These are phyloP conservation scores for Ceratocystis alfenasii DNA, from an alignment of 2,329 filamentous ascomycete species.

Conservation along the genomic window DNA sequence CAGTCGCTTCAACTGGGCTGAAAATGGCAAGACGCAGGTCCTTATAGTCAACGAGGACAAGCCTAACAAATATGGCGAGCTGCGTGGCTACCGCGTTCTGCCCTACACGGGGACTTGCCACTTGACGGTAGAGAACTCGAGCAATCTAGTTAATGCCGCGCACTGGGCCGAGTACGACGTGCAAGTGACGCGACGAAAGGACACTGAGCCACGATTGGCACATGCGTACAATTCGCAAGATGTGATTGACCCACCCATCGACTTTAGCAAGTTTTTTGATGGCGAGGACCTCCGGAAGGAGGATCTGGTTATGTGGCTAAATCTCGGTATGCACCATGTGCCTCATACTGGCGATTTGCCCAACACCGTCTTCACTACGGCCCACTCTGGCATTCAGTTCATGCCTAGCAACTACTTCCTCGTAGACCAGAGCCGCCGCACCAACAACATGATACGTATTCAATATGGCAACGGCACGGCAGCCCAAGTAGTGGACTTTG, in stretches of 20 bases:
- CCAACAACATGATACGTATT: conserved; percentile 30
- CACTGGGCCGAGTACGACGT: conserved; percentile 36
- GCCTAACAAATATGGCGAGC: conserved; percentile 38
- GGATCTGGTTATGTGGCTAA: conserved; percentile 42
- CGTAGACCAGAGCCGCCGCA: conserved; percentile 25
- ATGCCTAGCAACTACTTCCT: conserved; percentile 28
- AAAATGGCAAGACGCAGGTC: conserved; percentile 36
- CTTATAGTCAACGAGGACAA: conserved; percentile 36
- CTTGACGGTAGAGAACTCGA: conserved; percentile 35
- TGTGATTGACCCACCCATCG: conserved; percentile 33
- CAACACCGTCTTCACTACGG: conserved; percentile 29
- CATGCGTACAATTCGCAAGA: conserved; percentile 32
- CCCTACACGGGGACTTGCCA: conserved; percentile 31
- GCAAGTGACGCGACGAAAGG: conserved; percentile 36
- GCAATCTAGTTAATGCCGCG: conserved; percentile 30
- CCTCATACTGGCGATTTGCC: conserved; percentile 35
- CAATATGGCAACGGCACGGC: conserved; percentile 30
- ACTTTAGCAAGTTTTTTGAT: conserved; percentile 36
- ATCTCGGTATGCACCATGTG: conserved; percentile 46
- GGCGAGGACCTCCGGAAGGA: conserved; percentile 22
- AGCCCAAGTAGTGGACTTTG: conserved; percentile 29
- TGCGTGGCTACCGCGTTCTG: conserved; percentile 36
- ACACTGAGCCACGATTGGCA: conserved; percentile 29
- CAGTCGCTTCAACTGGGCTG: conserved; percentile 30
- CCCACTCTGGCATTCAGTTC: conserved; percentile 29